Percentiles rank a stretch among this genome's conserved stretches.
These are phyloP conservation scores for Zasmidium angulare DNA, from an alignment of 2,329 filamentous ascomycete genomes.

Conservation along the genomic window DNA sequence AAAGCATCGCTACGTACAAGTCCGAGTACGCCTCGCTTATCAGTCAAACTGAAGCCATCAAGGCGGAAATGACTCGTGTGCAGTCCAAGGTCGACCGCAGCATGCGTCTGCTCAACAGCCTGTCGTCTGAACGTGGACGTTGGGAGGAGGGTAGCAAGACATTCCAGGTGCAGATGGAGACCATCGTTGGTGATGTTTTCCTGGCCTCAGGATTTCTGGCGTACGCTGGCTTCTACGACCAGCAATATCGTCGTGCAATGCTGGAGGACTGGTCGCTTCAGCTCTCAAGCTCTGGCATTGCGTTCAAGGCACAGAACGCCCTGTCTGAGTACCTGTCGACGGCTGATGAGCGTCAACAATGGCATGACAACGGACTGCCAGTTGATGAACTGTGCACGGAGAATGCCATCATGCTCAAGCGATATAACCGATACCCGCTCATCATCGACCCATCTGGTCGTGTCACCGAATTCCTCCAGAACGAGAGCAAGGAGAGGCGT, in stretches of 20 bases:
- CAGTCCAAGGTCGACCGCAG: conserved; percentile 98
- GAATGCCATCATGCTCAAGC: conserved; percentile 94
- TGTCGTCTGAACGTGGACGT: conserved; percentile 86
- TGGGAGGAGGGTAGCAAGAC: conserved; percentile 98
- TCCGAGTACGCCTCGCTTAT: conserved; percentile 93
- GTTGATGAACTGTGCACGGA: conserved; percentile 98
- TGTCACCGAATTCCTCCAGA: conserved; percentile 91
- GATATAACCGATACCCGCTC: conserved; percentile 96
- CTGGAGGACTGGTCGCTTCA: conserved; percentile 97
- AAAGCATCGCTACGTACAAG: conserved; percentile 93
- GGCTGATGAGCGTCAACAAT: conserved; percentile 88
- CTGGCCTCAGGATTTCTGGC: conserved; percentile 96
- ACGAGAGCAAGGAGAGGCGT: conserved; percentile 88
- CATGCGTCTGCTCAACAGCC: conserved; percentile 86
- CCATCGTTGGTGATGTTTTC: conserved; percentile 90
- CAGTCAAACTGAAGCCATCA: conserved; percentile 96
- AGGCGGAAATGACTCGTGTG: conserved; percentile 91
- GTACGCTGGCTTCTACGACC: conserved; percentile 95
- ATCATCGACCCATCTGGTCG: conserved; percentile 97
- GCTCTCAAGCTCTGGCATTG: conserved; percentile 86
- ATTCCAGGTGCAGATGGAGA: conserved; percentile 96
- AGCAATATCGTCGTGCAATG: conserved; percentile 97
- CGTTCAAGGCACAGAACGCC: conserved; percentile 89
- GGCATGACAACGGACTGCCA: conserved; percentile 91
- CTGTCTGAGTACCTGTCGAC: conserved; percentile 96